These are phyloP conservation scores for Metschnikowia orientalis DNA, from an alignment of 805 yeast species.

Conservation along the genomic window DNA sequence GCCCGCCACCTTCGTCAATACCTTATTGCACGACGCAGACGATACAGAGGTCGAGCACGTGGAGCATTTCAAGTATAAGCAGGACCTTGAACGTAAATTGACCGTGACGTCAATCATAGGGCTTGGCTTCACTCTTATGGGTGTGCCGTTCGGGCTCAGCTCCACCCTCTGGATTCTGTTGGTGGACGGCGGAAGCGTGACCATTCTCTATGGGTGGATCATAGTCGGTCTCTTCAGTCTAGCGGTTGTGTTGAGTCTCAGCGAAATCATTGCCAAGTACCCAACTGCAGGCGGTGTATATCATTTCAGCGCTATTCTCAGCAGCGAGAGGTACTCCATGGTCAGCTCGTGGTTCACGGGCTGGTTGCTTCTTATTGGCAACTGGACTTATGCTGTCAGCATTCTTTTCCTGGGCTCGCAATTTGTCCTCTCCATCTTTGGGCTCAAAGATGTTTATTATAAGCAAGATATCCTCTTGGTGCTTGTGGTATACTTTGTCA, in stretches of 20 bases:
- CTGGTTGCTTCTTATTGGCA: conserved; percentile 69
- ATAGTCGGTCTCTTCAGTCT: conserved; percentile 60
- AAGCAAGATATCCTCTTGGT: conserved; percentile 55
- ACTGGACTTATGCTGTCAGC: conserved; percentile 72
- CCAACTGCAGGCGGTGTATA: conserved; percentile 76
- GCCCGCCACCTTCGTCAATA: conserved; percentile 16
- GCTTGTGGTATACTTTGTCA: conserved; percentile 50
- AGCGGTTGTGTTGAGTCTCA: conserved; percentile 63
- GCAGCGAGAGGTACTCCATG: conserved; percentile 53
- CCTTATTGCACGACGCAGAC: conserved; percentile 21
- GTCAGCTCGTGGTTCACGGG: conserved; percentile 74
- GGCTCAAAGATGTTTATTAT: conserved; percentile 55
- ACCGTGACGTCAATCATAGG: conserved; percentile 71
- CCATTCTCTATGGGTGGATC: conserved; percentile 72
- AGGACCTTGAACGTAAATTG: conserved; percentile 62
- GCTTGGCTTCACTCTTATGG: conserved; percentile 75
- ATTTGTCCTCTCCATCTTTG: conserved; percentile 61
- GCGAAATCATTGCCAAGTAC: conserved; percentile 73
- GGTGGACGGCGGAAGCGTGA: conserved; percentile 72
- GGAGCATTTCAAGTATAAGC: conserved; percentile 71
- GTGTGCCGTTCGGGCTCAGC: conserved; percentile 75
- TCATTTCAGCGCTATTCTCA: conserved; percentile 69
- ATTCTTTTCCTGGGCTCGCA: conserved; percentile 75
- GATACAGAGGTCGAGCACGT: conserved; percentile 52
- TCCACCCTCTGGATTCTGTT: conserved; percentile 69